Base-by-base conservation (phyloP, 2,329 filamentous ascomycete genomes). In the Pyrenochaeta sp. region DNA sequence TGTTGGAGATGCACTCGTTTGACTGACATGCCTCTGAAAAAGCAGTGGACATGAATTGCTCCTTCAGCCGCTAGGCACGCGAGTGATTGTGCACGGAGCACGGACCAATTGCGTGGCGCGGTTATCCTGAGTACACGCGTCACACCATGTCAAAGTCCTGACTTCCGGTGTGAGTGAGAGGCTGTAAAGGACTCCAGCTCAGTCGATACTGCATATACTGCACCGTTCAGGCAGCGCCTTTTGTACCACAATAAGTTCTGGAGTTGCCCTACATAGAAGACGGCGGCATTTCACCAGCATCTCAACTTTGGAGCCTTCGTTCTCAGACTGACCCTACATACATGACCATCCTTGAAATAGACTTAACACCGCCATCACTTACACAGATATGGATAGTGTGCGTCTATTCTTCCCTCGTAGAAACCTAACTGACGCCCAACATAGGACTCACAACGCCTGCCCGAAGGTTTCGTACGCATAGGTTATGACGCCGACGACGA, bases 401-500 rank as follows among this genome's bases (percentile, higher is more conserved):
- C 39, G 61, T 40, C 15, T 13, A 12, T 25, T 27, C 51, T n/a
- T 32, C 19, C 39, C 25, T 22, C 30, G 4, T 10, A n/a, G 6
- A n/a, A 7, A 34, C 24, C 13, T 5, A 36, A 46, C 50, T 50
- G 19, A 55, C 48, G 10, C 9, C 15, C 10, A 3, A 13, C 24
- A 5, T 47, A 77, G 74, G 85, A 86, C 61, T 78, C 82, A 24
- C 78, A 83, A 55, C 83, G 85, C 43, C 80, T 87, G 15, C 85
- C 85, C 2, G 77, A 82, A 40, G 85, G 84, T 72, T 85, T 87
- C 80, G 70, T 76, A 42, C 80, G 85, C 55, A 77, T 85, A 28
- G 84, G 83, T 62, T 87, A 87, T 75, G 85, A 87, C 59, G 83
- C 84, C 53, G 84, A 86, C 70, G 81, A 78, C 1, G 79, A 85